These are phyloP conservation scores for Pleurostoma richardsiae DNA, from an alignment of 2,329 filamentous ascomycete species.

Conservation along the genomic window DNA sequence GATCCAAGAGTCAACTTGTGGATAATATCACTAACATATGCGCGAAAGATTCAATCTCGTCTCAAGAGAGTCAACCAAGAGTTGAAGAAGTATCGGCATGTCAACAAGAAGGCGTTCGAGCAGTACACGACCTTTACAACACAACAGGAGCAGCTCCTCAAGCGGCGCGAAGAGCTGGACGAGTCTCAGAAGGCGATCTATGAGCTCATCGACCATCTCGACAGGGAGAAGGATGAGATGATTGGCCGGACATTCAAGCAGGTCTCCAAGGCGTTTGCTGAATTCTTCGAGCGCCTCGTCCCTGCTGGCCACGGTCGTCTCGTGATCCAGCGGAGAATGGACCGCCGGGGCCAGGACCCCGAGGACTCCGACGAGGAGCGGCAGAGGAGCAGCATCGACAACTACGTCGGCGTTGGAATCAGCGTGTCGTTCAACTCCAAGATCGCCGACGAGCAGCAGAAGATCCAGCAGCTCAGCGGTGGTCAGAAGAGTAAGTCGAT, in stretches of 20 bases:
- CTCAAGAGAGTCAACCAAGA: constrained; percentile 89
- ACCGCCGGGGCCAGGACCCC: constrained; percentile 55
- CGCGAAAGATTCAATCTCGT: constrained; percentile 36
- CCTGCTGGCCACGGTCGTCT: constrained; percentile 88
- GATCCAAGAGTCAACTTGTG: background rate
- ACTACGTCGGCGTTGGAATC: constrained; percentile 94
- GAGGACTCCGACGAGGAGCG: constrained; percentile 68
- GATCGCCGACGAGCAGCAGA: constrained; percentile 89
- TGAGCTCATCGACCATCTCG: constrained; percentile 85
- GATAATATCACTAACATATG: constrained; percentile 35
- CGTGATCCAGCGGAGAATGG: constrained; percentile 86
- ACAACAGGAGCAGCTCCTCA: constrained; percentile 80
- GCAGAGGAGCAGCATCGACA: constrained; percentile 72
- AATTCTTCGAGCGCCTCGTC: constrained; percentile 91
- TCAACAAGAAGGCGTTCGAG: constrained; percentile 99
- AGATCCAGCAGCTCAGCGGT: constrained; percentile 93
- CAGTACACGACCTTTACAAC: constrained; percentile 97
- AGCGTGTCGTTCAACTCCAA: constrained; percentile 98
- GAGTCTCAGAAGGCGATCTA: constrained; percentile 83
- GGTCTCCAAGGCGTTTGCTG: constrained; percentile 87
- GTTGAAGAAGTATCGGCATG: constrained; percentile 93
- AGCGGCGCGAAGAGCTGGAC: constrained; percentile 81
- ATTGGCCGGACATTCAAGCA: constrained; percentile 99
- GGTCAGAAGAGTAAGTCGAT: constrained; percentile 83
- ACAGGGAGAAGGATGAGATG: constrained; percentile 94